Conservation (phyloP, 2,329 filamentous ascomycete species). For the Knoxdaviesia proteae region DNA sequence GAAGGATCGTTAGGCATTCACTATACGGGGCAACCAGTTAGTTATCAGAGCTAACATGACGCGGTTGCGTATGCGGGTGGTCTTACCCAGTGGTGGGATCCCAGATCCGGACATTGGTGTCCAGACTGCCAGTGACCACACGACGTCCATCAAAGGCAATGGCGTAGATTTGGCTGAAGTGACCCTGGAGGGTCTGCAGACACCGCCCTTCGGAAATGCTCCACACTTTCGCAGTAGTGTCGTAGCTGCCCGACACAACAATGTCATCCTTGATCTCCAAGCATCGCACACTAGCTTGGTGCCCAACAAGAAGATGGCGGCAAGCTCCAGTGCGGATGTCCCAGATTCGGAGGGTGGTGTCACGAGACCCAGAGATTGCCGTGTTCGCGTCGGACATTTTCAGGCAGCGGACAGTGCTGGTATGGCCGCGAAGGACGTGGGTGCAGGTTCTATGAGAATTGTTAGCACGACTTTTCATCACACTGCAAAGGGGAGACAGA, state of each 20-base stretch:
- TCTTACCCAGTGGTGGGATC: constrained; percentile 69
- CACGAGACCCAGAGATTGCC: constrained; percentile 86
- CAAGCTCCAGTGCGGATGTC: constrained; percentile 76
- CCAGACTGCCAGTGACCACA: constrained; percentile 85
- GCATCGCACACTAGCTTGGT: constrained; percentile 88
- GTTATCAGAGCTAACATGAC: constrained; percentile 6
- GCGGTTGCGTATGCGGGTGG: background rate
- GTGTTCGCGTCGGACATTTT: constrained; percentile 94
- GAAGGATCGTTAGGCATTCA: constrained; percentile 73
- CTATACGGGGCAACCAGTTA: constrained; percentile 16
- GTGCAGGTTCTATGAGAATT: constrained; percentile 37
- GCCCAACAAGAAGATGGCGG: constrained; percentile 77
- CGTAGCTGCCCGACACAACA: constrained; percentile 95
- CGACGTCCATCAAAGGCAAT: constrained; percentile 90
- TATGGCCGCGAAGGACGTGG: constrained; percentile 79
- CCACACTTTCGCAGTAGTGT: constrained; percentile 93
- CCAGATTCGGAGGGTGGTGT: constrained; percentile 90
- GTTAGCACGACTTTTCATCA: constrained; percentile 9
- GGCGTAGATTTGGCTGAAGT: constrained; percentile 97
- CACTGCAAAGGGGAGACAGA: background rate
- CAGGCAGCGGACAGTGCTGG: constrained; percentile 84
- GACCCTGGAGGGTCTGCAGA: constrained; percentile 70
- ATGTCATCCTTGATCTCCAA: constrained; percentile 91
- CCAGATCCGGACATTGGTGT: constrained; percentile 95
- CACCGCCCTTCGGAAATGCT: constrained; percentile 92